These are phyloP conservation scores for Lathyrus oleraceus DNA, from an alignment of 306 rosid species.

Conservation along the genomic window DNA sequence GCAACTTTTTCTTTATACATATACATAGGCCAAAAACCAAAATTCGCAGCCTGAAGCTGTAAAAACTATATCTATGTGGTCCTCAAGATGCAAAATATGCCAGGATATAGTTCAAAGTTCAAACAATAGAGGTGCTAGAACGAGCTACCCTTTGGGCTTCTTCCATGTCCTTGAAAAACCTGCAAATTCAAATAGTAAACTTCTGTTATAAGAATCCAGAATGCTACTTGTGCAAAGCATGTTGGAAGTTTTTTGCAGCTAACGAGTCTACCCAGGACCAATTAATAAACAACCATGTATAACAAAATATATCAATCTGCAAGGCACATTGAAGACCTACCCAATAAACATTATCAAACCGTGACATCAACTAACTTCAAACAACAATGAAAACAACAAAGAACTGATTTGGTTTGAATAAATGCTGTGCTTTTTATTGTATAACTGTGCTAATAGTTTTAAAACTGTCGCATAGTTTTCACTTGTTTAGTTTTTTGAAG, in stretches of 20 bases:
- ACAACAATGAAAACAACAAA: conserved; percentile 13
- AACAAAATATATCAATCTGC: conserved; percentile 13
- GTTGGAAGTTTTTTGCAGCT: conserved; percentile 14
- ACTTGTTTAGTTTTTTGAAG: background rate
- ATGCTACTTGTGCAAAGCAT: conserved; percentile 6
- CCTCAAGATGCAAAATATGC: conserved; percentile 34
- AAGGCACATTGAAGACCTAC: conserved; percentile 15
- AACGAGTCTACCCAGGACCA: conserved; percentile 28
- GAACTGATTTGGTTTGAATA: background rate
- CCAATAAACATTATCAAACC: conserved; percentile 23
- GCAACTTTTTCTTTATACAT: conserved; percentile 26
- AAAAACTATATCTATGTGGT: conserved; percentile 29
- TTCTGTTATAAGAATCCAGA: conserved; percentile 32
- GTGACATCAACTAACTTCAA: conserved; percentile 11
- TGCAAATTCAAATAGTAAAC: conserved; percentile 37
- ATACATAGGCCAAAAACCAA: conserved; percentile 16
- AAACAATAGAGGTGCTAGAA: conserved; percentile 53
- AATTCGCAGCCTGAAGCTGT: conserved; percentile 31
- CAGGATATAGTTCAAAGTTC: conserved; percentile 52
- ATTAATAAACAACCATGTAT: conserved; percentile 12
- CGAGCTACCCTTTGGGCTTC: conserved; percentile 88
- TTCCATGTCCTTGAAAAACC: conserved; percentile 94
- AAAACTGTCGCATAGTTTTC: background rate
- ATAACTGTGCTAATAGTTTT: background rate
- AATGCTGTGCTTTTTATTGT: background rate